Conservation (phyloP, 768 basidiomycete genomes). For the Psilocybe cubensis region DNA sequence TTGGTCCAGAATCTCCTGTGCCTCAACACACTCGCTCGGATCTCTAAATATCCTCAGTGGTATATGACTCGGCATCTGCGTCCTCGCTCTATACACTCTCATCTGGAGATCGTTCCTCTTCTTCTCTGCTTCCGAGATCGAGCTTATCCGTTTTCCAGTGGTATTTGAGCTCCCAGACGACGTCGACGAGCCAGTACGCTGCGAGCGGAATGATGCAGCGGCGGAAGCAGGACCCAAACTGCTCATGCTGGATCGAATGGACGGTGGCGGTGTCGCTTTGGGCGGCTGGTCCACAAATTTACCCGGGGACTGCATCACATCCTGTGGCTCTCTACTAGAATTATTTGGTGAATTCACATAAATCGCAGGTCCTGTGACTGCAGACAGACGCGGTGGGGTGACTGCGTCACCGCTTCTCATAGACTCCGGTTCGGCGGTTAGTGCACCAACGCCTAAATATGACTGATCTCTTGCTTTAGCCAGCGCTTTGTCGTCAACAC, state of each 20-base stretch:
- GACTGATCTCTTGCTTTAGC: not conserved
- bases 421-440: constrained; percentile 14
- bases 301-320: not conserved
- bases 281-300: constrained; percentile 15
- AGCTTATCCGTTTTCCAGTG: constrained; percentile 11
- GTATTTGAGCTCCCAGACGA: constrained; percentile 2
- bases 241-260: constrained; percentile 6
- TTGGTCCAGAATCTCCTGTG: constrained; percentile 42
- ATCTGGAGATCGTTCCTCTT: constrained; percentile 61
- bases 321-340: not conserved
- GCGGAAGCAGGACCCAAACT: constrained; percentile 6
- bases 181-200: constrained; percentile 10
- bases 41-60: constrained; percentile 67
- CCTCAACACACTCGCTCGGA: constrained; percentile 73
- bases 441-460: not conserved
- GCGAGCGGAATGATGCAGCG: constrained; percentile 11
- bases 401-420: not conserved
- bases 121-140: constrained; percentile 54
- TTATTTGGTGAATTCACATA: not conserved
- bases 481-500: not conserved
- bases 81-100: constrained; percentile 65
- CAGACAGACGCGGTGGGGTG: not conserved
- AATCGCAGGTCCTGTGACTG: not conserved
- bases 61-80: constrained; percentile 58
- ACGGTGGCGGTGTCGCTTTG: constrained; percentile 18